Conservation (phyloP, 2,329 filamentous ascomycete genomes). For the Fusarium coicis region DNA sequence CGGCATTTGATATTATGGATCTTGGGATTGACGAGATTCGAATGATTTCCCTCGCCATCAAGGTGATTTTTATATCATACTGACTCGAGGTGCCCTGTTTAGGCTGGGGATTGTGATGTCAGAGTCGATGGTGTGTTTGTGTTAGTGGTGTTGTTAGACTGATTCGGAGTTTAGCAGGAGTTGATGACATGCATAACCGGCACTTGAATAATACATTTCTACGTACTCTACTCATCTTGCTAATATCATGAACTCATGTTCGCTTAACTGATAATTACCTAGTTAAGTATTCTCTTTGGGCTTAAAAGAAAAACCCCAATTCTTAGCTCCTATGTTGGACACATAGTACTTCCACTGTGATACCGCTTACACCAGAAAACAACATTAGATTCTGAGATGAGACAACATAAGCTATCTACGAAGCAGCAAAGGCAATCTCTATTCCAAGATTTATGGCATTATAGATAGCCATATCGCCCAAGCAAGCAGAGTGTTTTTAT, state of each 20-base stretch:
- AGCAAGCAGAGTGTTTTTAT: not conserved
- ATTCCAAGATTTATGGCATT: not conserved
- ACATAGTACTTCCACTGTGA: no score
- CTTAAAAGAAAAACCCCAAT: not conserved
- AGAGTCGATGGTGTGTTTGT: not conserved
- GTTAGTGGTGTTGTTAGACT: not conserved
- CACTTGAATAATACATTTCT: not conserved
- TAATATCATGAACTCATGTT: not conserved
- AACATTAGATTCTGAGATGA: not conserved
- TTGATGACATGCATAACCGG: not conserved
- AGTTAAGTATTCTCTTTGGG: not conserved
- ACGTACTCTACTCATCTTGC: not conserved
- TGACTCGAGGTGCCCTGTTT: not conserved
- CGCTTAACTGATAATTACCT: rapidly evolving
- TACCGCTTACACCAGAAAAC: not conserved
- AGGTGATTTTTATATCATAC: conserved; percentile 2
- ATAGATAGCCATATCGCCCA: not conserved
- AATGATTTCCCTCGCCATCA: conserved; percentile 10
- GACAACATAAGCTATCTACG: not conserved
- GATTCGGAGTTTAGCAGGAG: not conserved
- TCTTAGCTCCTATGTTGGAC: not conserved
- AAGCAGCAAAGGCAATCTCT: not conserved
- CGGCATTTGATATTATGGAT: conserved; percentile 5
- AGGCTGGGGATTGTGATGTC: not conserved
- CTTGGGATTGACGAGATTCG: not conserved